phyloP scores from a whole-genome alignment of 2,329 filamentous ascomycete genomes.

The Phialocephala sp. region DNA sequence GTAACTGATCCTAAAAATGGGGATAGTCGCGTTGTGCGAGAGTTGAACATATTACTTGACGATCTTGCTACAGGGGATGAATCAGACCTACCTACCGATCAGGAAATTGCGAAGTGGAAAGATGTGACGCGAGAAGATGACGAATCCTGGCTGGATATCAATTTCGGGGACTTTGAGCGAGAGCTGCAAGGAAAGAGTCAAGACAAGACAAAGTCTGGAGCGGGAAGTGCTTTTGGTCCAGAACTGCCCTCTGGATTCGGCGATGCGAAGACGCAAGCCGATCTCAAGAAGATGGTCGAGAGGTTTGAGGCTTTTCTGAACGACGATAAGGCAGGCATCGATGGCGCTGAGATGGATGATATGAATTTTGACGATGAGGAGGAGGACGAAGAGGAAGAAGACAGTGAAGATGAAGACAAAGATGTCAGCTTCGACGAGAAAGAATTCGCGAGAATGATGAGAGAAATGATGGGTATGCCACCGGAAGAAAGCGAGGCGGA shows the following conservation, averaged over 20 bases:
- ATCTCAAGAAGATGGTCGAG: slow-evolving; percentile 88
- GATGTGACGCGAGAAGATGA: slow-evolving; percentile 70
- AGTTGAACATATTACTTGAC: slow-evolving; percentile 76
- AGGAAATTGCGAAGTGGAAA: slow-evolving; percentile 76
- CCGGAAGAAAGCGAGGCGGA: slow-evolving; percentile 36
- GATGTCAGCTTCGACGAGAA: slow-evolving; percentile 83
- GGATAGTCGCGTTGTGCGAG: slow-evolving; percentile 71
- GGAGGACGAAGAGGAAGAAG: slow-evolving; percentile 55
- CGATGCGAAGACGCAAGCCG: slow-evolving; percentile 70
- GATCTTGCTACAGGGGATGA: slow-evolving; percentile 62
- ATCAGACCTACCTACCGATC: slow-evolving; percentile 67
- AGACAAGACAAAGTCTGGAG: slow-evolving; percentile 44
- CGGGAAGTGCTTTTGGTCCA: slow-evolving; percentile 37
- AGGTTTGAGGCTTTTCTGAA: slow-evolving; percentile 93
- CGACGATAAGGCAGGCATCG: slow-evolving; percentile 79
- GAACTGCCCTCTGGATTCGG: slow-evolving; percentile 58
- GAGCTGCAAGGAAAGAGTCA: slow-evolving; percentile 66
- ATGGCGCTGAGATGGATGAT: slow-evolving; percentile 76
- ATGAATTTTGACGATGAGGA: slow-evolving; percentile 66
- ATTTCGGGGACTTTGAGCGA: slow-evolving; percentile 85
- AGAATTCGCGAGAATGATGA: slow-evolving; percentile 87
- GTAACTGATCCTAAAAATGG: slow-evolving; percentile 69
- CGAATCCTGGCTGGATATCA: slow-evolving; percentile 91
- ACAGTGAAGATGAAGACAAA: slow-evolving; percentile 71
- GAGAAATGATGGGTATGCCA: slow-evolving; percentile 82